Conservation (phyloP, 352 stramenopile species). For the Globisporangium polare region DNA sequence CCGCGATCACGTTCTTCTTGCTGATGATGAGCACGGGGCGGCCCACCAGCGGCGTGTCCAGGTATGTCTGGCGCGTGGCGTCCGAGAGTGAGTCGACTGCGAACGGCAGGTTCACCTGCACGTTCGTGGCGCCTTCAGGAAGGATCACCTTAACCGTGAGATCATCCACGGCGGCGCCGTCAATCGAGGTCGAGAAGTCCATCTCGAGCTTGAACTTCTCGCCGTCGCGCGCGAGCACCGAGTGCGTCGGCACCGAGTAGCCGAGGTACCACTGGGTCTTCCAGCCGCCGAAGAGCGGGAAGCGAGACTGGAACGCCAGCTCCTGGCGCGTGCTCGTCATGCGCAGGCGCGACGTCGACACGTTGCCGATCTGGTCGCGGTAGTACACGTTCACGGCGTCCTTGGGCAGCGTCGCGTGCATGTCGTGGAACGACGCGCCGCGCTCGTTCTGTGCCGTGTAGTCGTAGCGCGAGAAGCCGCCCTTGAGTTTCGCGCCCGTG, state of each 20-base stretch:
- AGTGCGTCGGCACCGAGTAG: constrained; percentile 82
- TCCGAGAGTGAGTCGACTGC: constrained; percentile 47
- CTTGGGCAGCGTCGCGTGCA: constrained; percentile 62
- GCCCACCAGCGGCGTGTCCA: constrained; percentile 78
- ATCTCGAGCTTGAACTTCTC: constrained; percentile 80
- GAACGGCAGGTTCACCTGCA: constrained; percentile 77
- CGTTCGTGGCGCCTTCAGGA: constrained; percentile 75
- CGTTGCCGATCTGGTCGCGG: constrained; percentile 89
- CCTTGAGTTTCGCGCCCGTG: constrained; percentile 81
- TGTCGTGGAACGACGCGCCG: constrained; percentile 75
- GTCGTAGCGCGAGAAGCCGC: constrained; percentile 85
- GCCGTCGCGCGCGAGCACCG: constrained; percentile 60
- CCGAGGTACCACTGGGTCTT: constrained; percentile 88
- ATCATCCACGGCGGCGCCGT: constrained; percentile 78
- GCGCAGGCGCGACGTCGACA: constrained; percentile 79
- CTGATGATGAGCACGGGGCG: constrained; percentile 76
- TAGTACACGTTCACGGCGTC: constrained; percentile 89
- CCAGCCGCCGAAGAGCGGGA: constrained; percentile 88
- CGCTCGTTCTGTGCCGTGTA: constrained; percentile 63
- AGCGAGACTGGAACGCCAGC: constrained; percentile 80
- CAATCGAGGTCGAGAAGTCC: constrained; percentile 82
- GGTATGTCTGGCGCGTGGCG: constrained; percentile 78
- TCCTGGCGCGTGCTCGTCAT: constrained; percentile 47
- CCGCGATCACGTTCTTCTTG: constrained; percentile 82
- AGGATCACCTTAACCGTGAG: constrained; percentile 87